Percentiles rank a stretch among this genome's conserved stretches.
Conservation (phyloP, 768 basidiomycete genomes). For the Boletellus ananiceps region DNA sequence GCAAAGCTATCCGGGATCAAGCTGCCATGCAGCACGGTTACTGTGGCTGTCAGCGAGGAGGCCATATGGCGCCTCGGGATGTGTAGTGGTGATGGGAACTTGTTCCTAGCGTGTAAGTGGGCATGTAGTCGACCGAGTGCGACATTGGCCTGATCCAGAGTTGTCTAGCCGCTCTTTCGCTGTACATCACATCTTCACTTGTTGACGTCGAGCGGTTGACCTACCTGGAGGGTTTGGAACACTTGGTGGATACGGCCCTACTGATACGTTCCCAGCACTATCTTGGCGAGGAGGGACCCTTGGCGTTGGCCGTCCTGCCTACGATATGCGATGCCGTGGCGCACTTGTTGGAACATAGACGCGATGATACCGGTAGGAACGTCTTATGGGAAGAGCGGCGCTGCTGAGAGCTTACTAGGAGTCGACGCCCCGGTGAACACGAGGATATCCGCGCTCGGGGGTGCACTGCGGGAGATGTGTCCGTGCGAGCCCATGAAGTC, state of each 20-base stretch:
- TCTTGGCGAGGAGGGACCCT: slow-evolving; percentile 43
- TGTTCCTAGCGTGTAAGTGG: slow-evolving; percentile 41
- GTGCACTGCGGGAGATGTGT: slow-evolving; percentile 34
- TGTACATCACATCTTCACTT: slow-evolving; percentile 35
- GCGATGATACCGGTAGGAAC: slow-evolving; percentile 27
- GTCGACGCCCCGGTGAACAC: slow-evolving; percentile 23
- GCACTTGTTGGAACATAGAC: slow-evolving; percentile 31
- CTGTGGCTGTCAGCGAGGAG: slow-evolving; percentile 27
- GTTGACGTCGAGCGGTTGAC: slow-evolving; percentile 33
- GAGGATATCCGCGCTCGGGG: slow-evolving; percentile 46
- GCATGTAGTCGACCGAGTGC: background rate
- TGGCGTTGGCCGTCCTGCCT: slow-evolving; percentile 47
- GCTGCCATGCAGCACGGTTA: slow-evolving; percentile 3
- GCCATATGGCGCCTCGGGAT: slow-evolving; percentile 37
- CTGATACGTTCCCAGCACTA: slow-evolving; percentile 45
- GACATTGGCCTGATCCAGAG: background rate
- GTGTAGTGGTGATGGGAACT: slow-evolving; percentile 24
- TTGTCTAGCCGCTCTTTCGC: slow-evolving; percentile 42
- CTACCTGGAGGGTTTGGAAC: slow-evolving; percentile 41
- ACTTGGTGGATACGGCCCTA: slow-evolving; percentile 46
- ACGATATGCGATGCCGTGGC: slow-evolving; percentile 47
- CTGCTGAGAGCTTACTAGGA: slow-evolving; percentile 7
- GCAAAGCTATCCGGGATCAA: slow-evolving; percentile 12
- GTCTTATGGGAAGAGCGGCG: background rate
- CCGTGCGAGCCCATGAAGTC: background rate